phyloP scores from a whole-genome alignment of 495 filamentous ascomycete species.

The Penicillium flavigenum region DNA sequence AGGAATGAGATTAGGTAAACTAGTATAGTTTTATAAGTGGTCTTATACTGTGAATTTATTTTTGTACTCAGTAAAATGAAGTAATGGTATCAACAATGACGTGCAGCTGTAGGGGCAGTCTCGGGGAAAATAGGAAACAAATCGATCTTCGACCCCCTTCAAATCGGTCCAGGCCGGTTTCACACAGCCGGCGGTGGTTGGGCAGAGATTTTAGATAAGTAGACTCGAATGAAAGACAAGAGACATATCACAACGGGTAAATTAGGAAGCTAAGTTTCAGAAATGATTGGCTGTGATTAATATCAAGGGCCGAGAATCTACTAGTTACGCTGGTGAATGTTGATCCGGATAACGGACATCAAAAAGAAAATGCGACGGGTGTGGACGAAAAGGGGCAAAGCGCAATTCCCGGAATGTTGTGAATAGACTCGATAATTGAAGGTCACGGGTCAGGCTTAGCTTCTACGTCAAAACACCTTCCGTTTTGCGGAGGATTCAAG shows the following conservation, averaged over 20 bases:
- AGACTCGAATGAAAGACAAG: conserved; percentile 13
- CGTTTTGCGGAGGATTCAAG: conserved; percentile 21
- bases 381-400: conserved; percentile 13
- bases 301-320: conserved; percentile 2
- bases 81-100: conserved; percentile 20
- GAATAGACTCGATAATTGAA: conserved; percentile 5
- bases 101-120: conserved; percentile 9
- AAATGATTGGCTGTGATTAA: conserved; percentile 18
- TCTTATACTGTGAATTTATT: background rate
- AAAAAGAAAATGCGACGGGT: conserved; percentile 14
- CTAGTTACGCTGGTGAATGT: conserved; percentile 22
- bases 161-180: conserved; percentile 26
- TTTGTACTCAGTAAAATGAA: background rate
- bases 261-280: conserved; percentile 23
- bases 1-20: background rate
- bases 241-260: conserved; percentile 26
- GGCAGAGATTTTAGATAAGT: conserved; percentile 18
- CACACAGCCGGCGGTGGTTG: conserved; percentile 19
- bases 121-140: conserved; percentile 33
- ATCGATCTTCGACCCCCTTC: conserved; percentile 16
- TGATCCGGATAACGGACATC: conserved; percentile 22
- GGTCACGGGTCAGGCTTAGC: conserved; percentile 7
- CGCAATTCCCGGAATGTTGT: background rate
- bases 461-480: background rate
- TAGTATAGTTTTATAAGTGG: no score